These are phyloP conservation scores for Fusarium transvaalense DNA, from an alignment of 2,329 filamentous ascomycete species.

Conservation along the genomic window DNA sequence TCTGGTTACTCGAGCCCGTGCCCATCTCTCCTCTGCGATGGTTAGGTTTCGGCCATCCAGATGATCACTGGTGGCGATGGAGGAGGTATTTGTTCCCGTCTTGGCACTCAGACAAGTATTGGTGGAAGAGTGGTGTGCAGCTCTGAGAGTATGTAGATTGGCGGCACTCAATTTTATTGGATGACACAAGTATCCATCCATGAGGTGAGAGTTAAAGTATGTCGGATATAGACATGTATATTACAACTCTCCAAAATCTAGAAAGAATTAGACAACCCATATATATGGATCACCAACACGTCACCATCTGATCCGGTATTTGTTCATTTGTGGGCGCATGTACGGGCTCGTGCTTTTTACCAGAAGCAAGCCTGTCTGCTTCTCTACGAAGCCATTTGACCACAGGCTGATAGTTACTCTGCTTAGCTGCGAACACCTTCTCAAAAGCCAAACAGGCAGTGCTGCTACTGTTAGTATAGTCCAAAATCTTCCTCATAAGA, in stretches of 20 bases:
- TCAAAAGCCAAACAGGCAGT: conserved; percentile 78
- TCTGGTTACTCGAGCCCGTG: conserved; percentile 88
- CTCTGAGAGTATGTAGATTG: conserved; percentile 40
- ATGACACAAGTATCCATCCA: neutral
- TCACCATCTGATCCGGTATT: neutral
- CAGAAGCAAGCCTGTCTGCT: conserved; percentile 53
- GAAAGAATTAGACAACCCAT: neutral
- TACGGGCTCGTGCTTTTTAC: conserved; percentile 7
- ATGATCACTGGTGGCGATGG: conserved; percentile 78
- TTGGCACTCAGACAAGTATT: conserved; percentile 71
- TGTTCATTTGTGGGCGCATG: neutral
- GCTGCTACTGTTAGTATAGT: conserved; percentile 55
- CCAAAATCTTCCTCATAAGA: neutral
- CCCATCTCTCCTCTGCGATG: conserved; percentile 78
- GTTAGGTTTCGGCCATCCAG: conserved; percentile 71
- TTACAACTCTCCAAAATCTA: neutral
- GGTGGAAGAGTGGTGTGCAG: conserved; percentile 65
- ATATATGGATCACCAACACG: neutral
- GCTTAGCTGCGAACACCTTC: conserved; percentile 75
- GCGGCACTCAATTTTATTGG: neutral
- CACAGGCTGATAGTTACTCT: conserved; percentile 74
- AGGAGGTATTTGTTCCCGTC: conserved; percentile 62
- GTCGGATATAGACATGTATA: neutral
- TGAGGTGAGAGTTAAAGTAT: neutral
- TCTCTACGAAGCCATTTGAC: conserved; percentile 75